A percentile compares a stretch with the other conserved stretches of the same genome.
Evolutionary conservation across 2,329 filamentous ascomycete species (phyloP).

Genomic region (Alternaria burnsii): DNA sequence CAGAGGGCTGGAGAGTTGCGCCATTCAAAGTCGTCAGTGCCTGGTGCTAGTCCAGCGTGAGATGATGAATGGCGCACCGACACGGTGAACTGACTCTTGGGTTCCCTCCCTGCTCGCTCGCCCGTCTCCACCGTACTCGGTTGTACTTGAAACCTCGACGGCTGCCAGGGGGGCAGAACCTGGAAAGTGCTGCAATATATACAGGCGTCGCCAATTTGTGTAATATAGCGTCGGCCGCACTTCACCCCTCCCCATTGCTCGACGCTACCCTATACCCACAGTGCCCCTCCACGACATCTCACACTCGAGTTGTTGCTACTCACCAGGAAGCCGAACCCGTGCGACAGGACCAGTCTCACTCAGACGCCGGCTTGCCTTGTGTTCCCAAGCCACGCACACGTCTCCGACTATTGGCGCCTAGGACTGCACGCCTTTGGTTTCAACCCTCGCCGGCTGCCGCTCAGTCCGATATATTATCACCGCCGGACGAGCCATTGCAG

Average conservation of each 20-base stretch:
- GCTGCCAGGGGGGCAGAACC: slow-evolving; percentile 8
- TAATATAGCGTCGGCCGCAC: slow-evolving; percentile 11
- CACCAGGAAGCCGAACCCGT: slow-evolving; percentile 9
- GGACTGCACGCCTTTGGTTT: slow-evolving; percentile 38
- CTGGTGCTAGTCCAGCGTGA: slow-evolving; percentile 5
- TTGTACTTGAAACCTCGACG: slow-evolving; percentile 27
- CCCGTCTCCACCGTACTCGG: slow-evolving; percentile 10
- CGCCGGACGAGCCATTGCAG: slow-evolving; percentile 5
- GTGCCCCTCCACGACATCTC: slow-evolving; percentile 7
- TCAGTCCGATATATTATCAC: slow-evolving; percentile 28
- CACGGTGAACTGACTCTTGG: slow-evolving; percentile 19
- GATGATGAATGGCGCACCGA: slow-evolving; percentile 18
- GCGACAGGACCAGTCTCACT: slow-evolving; percentile 32
- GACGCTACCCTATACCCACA: not conserved
- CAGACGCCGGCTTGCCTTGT: slow-evolving; percentile 23
- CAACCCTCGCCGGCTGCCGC: slow-evolving; percentile 31
- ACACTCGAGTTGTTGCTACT: slow-evolving; percentile 6
- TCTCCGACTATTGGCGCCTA: not conserved
- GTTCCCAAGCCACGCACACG: slow-evolving; percentile 25
- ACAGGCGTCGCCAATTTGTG: slow-evolving; percentile 10
- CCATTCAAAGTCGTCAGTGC: slow-evolving; percentile 5
- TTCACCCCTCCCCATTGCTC: slow-evolving; percentile 3
- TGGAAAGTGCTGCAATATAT: slow-evolving; percentile 18
- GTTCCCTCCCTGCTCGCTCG: slow-evolving; percentile 5
- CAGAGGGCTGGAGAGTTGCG: slow-evolving; percentile 10